Conservation (phyloP, 2,329 filamentous ascomycete genomes). For the Cercospora sp. region DNA sequence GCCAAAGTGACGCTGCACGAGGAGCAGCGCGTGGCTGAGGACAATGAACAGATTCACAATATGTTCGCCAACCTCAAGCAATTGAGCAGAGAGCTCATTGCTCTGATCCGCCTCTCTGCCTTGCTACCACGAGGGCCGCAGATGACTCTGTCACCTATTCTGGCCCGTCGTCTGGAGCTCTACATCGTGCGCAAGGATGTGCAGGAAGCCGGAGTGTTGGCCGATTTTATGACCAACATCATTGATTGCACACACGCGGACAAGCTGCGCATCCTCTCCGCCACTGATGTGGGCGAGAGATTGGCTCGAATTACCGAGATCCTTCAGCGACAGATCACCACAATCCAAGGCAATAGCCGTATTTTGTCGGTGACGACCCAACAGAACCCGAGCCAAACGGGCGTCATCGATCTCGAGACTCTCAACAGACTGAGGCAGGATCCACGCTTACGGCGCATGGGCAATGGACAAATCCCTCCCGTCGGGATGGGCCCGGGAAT, state of each 20-base stretch:
- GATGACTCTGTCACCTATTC: constrained; percentile 72
- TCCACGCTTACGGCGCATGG: constrained; percentile 41
- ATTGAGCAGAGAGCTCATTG: constrained; percentile 80
- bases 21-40: constrained; percentile 53
- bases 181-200: constrained; percentile 83
- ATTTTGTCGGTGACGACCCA: constrained; percentile 73
- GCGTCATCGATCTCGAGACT: constrained; percentile 46
- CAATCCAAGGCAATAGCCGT: constrained; percentile 83
- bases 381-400: constrained; percentile 45
- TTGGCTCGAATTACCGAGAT: constrained; percentile 81
- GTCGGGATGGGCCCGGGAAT: constrained; percentile 38
- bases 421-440: constrained; percentile 48
- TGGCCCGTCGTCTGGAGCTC: constrained; percentile 81
- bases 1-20: constrained; percentile 71
- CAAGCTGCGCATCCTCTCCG: constrained; percentile 82
- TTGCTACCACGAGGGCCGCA: constrained; percentile 71
- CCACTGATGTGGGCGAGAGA: constrained; percentile 73
- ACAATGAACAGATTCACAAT: constrained; percentile 62
- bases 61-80: constrained; percentile 80
- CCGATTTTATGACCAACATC: constrained; percentile 96
- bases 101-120: constrained; percentile 78
- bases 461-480: constrained; percentile 34
- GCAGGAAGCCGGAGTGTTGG: constrained; percentile 77
- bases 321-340: constrained; percentile 75
- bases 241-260: constrained; percentile 86